Evolutionary conservation across 129 eudicot genomes (phyloP).

Genomic region (Chrysanthemum lavandulifolium): DNA sequence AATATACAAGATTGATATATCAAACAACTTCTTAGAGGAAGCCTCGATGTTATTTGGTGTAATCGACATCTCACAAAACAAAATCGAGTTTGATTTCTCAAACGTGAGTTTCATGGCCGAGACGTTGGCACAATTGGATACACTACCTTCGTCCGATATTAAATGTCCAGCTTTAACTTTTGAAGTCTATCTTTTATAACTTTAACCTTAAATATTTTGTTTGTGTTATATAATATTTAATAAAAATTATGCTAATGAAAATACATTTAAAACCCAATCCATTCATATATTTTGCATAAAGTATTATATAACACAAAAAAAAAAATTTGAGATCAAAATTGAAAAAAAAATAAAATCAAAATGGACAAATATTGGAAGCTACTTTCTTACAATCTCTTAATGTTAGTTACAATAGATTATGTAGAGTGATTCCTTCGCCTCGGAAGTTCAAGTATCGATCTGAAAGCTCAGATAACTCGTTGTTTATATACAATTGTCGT

Average conservation of each 20-base stretch:
- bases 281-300: no score
- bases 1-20: conserved; percentile 34
- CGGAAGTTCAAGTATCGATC: conserved; percentile 43
- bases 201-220: no score
- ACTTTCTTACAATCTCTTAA: conserved; percentile 21
- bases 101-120: conserved; percentile 25
- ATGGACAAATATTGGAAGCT: conserved; percentile 16
- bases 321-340: no score
- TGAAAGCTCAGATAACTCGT: conserved; percentile 36
- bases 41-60: conserved; percentile 20
- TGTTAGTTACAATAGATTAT: conserved; percentile 43
- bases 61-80: conserved; percentile 43
- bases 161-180: no score
- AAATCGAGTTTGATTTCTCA: conserved; percentile 41
- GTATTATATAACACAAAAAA: no score
- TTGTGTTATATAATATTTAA: no score
- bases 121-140: background rate
- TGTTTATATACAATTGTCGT: conserved; percentile 41
- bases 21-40: conserved; percentile 51
- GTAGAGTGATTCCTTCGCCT: conserved; percentile 35
- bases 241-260: no score
- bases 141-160: no score
- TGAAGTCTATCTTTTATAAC: no score
- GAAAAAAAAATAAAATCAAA: background rate
- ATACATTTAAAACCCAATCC: no score